Evolutionary conservation across 179 eudicot species (phyloP).

Genomic region (Actinidia chinensis): DNA sequence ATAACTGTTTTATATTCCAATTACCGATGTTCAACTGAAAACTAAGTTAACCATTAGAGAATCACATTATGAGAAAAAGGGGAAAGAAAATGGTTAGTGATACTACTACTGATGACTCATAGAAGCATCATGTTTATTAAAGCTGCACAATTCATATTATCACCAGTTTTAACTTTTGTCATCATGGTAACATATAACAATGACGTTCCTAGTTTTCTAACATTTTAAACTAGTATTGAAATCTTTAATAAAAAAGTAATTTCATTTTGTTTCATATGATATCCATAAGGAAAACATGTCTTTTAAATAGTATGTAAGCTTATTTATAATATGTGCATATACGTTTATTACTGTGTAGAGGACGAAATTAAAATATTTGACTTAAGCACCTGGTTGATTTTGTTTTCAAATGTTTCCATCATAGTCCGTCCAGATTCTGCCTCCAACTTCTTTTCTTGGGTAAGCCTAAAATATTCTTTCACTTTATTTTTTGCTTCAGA

Average conservation of each 20-base stretch:
- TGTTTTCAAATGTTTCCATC: conserved; percentile 98
- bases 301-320: background rate
- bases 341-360: background rate
- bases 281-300: background rate
- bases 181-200: background rate
- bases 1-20: background rate
- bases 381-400: conserved; percentile 82
- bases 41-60: background rate
- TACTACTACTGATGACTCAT: background rate
- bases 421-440: conserved; percentile 99
- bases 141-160: background rate
- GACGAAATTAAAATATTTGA: background rate
- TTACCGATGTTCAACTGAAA: background rate
- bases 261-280: background rate
- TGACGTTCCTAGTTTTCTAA: background rate
- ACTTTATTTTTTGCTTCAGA: conserved; percentile 91
- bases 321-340: background rate
- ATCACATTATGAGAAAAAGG: too few relatives aligned
- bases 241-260: too few relatives aligned
- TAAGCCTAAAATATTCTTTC: conserved; percentile 71
- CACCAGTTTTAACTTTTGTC: background rate
- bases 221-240: background rate
- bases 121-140: background rate
- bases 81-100: background rate
- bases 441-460: conserved; percentile 81